A percentile compares a stretch with the other conserved stretches of the same genome.
Conservation (phyloP, 768 basidiomycete genomes). For the Dacryopinax spathularia region DNA sequence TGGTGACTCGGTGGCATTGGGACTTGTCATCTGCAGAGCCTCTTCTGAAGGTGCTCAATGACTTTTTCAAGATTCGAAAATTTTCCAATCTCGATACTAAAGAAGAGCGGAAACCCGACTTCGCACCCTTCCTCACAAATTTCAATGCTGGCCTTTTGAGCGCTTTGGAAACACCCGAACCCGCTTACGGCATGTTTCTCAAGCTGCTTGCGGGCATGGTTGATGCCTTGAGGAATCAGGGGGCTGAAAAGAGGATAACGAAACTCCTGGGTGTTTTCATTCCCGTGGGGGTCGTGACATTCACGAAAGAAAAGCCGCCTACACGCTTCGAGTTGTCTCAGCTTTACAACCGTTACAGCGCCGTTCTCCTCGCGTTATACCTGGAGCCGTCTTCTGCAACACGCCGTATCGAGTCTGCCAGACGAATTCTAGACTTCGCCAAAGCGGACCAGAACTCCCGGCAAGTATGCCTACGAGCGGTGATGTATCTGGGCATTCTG, state of each 20-base stretch:
- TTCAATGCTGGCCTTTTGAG: slow-evolving; percentile 41
- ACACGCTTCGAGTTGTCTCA: slow-evolving; percentile 46
- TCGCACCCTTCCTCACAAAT: slow-evolving; percentile 53
- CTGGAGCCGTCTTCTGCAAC: slow-evolving; percentile 42
- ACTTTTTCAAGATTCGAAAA: slow-evolving; percentile 62
- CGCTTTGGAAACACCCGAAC: slow-evolving; percentile 40
- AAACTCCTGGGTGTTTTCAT: slow-evolving; percentile 59
- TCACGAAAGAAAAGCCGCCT: slow-evolving; percentile 40
- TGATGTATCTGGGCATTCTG: slow-evolving; percentile 54
- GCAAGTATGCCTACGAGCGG: slow-evolving; percentile 56
- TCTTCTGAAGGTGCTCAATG: slow-evolving; percentile 49
- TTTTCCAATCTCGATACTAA: slow-evolving; percentile 44
- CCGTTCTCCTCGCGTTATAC: slow-evolving; percentile 53
- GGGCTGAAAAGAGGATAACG: slow-evolving; percentile 33
- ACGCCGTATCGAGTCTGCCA: slow-evolving; percentile 49
- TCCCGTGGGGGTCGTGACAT: slow-evolving; percentile 56
- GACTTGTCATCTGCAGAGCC: slow-evolving; percentile 36
- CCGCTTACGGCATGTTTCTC: slow-evolving; percentile 64
- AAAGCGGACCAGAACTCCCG: slow-evolving; percentile 49
- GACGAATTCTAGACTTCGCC: slow-evolving; percentile 52
- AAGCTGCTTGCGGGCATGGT: slow-evolving; percentile 56
- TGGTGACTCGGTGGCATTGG: slow-evolving; percentile 73
- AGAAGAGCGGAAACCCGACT: slow-evolving; percentile 43
- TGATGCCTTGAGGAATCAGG: slow-evolving; percentile 21
- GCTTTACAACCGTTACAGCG: slow-evolving; percentile 69